phyloP scores from a whole-genome alignment of 805 yeast species.

The Suhomyces emberorum region DNA sequence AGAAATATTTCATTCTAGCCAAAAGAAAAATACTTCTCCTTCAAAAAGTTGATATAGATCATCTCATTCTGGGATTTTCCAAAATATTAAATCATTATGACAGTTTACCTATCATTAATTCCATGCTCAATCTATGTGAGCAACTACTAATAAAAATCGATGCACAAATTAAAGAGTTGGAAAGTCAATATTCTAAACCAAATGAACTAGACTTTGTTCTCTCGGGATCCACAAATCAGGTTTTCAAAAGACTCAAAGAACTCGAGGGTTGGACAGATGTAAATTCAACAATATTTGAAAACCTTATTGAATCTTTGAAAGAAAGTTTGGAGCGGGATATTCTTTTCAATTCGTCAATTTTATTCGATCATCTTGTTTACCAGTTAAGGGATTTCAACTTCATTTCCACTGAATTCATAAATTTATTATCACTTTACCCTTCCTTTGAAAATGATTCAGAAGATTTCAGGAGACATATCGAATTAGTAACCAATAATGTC shows the following conservation, averaged over 20 bases:
- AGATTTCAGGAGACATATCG: constrained; percentile 2
- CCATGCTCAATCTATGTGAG: constrained; percentile 18
- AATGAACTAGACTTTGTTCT: constrained; percentile 53
- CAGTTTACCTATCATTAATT: neutral
- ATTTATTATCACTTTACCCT: neutral
- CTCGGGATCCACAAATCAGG: constrained; percentile 42
- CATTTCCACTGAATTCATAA: constrained; percentile 9
- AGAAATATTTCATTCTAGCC: constrained; percentile 42
- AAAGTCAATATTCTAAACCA: constrained; percentile 45
- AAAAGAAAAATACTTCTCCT: constrained; percentile 45
- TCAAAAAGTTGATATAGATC: constrained; percentile 39
- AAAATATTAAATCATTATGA: neutral
- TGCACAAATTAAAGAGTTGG: constrained; percentile 50
- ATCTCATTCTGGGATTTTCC: constrained; percentile 8
- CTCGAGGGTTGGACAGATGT: constrained; percentile 53
- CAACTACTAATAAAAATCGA: constrained; percentile 35
- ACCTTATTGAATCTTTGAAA: constrained; percentile 39
- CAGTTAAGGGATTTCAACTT: constrained; percentile 18
- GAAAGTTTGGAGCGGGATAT: constrained; percentile 53
- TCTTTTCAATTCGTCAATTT: constrained; percentile 51
- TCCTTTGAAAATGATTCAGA: neutral
- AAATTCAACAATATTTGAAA: constrained; percentile 42
- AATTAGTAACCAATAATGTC: constrained; percentile 3
- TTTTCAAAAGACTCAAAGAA: constrained; percentile 47
- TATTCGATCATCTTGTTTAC: constrained; percentile 47